Evolutionary conservation across 352 stramenopile genomes (phyloP).

Genomic region (Pythium monospermum): DNA sequence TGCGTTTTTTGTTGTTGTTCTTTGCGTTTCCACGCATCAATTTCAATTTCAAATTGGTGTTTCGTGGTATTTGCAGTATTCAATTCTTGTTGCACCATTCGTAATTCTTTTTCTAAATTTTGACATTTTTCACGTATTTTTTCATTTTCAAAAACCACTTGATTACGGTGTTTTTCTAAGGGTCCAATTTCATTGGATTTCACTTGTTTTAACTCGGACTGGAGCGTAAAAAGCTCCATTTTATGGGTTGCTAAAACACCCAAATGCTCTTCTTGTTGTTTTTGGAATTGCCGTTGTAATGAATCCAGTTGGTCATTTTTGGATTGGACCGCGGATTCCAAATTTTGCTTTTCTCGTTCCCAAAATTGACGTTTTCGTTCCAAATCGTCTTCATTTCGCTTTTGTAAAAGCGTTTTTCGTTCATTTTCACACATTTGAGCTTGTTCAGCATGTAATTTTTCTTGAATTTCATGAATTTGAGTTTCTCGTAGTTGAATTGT

Average conservation of each 20-base stretch:
- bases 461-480: too few relatives aligned
- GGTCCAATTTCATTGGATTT: background rate
- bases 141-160: background rate
- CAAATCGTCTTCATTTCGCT: conserved; percentile 4
- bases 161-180: background rate
- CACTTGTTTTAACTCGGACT: background rate
- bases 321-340: background rate
- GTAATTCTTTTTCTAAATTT: background rate
- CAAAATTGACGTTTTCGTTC: conserved; percentile 19
- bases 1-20: conserved; percentile 42
- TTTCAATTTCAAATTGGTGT: conserved; percentile 36
- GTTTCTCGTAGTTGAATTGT: background rate
- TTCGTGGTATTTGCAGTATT: conserved; percentile 1
- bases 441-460: background rate
- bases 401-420: conserved; percentile 15
- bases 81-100: background rate
- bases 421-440: conserved; percentile 15
- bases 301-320: background rate
- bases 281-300: background rate
- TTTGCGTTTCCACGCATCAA: conserved; percentile 40
- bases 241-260: background rate
- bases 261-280: background rate
- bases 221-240: background rate
- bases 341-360: conserved; percentile 1
- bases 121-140: background rate